Conservation (phyloP, 306 rosid genomes). For the Medicago ruthenica region DNA sequence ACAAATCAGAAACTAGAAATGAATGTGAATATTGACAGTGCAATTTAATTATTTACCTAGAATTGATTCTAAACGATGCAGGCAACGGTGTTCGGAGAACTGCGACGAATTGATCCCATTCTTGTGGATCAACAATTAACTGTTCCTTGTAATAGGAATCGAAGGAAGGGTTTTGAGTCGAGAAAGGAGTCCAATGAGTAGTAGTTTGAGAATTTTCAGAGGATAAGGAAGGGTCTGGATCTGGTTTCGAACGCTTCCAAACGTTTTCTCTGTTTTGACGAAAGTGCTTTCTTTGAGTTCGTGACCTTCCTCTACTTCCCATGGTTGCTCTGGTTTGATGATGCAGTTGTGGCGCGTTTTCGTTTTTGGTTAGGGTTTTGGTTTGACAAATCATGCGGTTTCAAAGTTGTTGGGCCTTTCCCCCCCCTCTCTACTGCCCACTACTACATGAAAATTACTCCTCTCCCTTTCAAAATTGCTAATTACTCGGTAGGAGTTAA, state of each 20-base stretch:
- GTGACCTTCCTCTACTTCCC: constrained; percentile 79
- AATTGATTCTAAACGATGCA: constrained; percentile 85
- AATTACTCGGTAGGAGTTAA: too few relatives aligned
- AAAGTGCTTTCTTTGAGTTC: constrained; percentile 90
- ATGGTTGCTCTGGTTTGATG: constrained; percentile 23
- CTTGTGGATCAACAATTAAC: constrained; percentile 58
- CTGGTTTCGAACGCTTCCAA: constrained; percentile 89
- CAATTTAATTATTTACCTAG: constrained; percentile 50
- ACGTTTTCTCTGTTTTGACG: constrained; percentile 82
- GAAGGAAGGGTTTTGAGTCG: constrained; percentile 66
- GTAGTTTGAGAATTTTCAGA: constrained; percentile 31
- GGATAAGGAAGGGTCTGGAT: constrained; percentile 47
- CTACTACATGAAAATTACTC: too few relatives aligned
- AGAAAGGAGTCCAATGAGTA: constrained; percentile 75
- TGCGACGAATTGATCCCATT: constrained; percentile 78
- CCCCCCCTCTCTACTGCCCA: too few relatives aligned
- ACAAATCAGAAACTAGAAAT: not conserved
- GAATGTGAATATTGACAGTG: not conserved
- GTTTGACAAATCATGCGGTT: constrained; percentile 19
- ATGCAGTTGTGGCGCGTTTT: constrained; percentile 11
- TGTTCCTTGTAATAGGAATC: constrained; percentile 86
- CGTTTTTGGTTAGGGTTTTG: constrained; percentile 41
- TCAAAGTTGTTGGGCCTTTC: constrained; percentile 19
- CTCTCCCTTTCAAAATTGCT: too few relatives aligned
- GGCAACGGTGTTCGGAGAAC: constrained; percentile 89